These are phyloP conservation scores for Zygoascus tannicola DNA, from an alignment of 805 yeast genomes.

Conservation along the genomic window DNA sequence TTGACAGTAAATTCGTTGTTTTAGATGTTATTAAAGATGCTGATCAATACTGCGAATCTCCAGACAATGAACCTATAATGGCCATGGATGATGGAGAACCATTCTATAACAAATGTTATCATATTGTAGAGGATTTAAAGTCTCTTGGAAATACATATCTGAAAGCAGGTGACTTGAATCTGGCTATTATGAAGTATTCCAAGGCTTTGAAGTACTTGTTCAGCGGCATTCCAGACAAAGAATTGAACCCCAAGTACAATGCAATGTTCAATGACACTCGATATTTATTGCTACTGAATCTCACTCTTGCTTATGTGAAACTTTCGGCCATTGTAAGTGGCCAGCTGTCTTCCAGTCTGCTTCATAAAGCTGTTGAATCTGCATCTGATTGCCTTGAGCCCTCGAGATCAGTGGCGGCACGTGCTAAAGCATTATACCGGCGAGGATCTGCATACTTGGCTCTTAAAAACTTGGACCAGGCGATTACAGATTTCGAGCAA, in stretches of 20 bases:
- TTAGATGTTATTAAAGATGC: background rate
- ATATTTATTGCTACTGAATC: background rate
- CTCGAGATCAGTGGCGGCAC: background rate
- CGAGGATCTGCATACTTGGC: slow-evolving; percentile 66
- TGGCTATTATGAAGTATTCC: slow-evolving; percentile 57
- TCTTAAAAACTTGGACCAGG: slow-evolving; percentile 59
- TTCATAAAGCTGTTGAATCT: too few species aligned
- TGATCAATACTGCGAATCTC: background rate
- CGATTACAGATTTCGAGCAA: slow-evolving; percentile 52
- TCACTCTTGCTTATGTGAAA: slow-evolving; percentile 1
- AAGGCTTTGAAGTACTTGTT: slow-evolving; percentile 60
- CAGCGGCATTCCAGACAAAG: background rate
- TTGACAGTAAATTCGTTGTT: too few species aligned
- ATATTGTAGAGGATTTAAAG: slow-evolving; percentile 59
- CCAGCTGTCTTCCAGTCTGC: background rate
- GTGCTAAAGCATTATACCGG: slow-evolving; percentile 81
- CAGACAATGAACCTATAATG: background rate
- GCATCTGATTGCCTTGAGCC: too few species aligned
- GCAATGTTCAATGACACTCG: background rate
- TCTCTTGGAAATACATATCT: slow-evolving; percentile 68
- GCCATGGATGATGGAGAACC: background rate
- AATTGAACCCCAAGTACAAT: background rate
- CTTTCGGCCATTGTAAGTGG: background rate
- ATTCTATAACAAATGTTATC: slow-evolving; percentile 24
- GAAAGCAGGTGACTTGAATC: slow-evolving; percentile 49